These are phyloP conservation scores for Solanum hybrid DNA, from an alignment of 305 asterid genomes.

Conservation along the genomic window DNA sequence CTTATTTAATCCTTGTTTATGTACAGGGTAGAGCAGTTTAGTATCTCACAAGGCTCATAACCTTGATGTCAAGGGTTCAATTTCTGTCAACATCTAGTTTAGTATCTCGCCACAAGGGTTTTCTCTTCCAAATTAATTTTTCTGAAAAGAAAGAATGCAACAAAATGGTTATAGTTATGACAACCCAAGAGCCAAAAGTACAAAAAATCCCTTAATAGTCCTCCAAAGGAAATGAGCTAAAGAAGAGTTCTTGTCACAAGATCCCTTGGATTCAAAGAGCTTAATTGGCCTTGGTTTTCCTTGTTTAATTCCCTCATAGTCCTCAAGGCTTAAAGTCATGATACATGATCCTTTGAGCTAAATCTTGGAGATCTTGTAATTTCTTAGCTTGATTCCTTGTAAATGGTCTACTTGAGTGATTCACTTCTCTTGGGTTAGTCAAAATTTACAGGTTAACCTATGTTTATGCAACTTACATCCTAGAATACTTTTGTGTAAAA, in stretches of 20 bases:
- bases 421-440: neutral
- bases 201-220: neutral
- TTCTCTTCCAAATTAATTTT: neutral
- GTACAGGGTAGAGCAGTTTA: neutral
- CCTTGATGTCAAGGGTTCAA: neutral
- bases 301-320: conserved; percentile 2
- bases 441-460: neutral
- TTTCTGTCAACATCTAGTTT: neutral
- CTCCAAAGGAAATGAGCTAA: neutral
- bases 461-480: neutral
- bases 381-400: neutral
- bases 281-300: neutral
- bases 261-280: neutral
- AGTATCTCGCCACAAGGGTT: neutral
- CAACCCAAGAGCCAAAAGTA: neutral
- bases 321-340: neutral
- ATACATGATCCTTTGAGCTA: neutral
- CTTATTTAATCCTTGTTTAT: neutral
- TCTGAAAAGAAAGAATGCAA: neutral
- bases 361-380: neutral
- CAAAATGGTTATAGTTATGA: neutral
- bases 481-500: neutral
- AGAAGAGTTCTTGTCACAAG: neutral
- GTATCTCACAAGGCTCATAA: neutral
- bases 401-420: neutral